phyloP scores from a whole-genome alignment of 1,139 yeast genomes.

The Candida glucosophila region DNA sequence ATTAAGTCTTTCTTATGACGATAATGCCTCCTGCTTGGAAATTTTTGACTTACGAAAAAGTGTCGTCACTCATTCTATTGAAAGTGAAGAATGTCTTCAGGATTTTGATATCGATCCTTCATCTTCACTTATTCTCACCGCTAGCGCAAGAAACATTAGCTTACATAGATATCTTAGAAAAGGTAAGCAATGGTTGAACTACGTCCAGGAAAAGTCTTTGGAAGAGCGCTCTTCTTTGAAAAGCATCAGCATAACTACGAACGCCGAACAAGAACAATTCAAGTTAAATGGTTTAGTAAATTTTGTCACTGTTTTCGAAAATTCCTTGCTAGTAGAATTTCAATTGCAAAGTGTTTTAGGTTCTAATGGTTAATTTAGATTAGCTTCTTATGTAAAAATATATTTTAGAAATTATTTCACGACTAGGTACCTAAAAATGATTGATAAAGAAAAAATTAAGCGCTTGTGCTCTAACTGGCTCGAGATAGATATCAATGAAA shows the following conservation, averaged over 20 bases:
- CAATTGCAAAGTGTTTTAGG: conserved; percentile 4
- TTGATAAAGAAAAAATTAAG: no score
- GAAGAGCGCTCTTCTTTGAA: conserved; percentile 5
- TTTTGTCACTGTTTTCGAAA: conserved; percentile 7
- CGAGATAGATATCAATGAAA: conserved; percentile 39
- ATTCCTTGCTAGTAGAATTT: conserved; percentile 8
- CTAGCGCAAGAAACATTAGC: conserved; percentile 10
- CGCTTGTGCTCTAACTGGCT: conserved; percentile 42
- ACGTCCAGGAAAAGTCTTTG: conserved; percentile 2
- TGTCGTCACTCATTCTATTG: conserved; percentile 18
- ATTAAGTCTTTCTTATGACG: conserved; percentile 8
- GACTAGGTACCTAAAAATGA: no score
- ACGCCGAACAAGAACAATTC: conserved; percentile 7
- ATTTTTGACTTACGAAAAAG: conserved; percentile 54
- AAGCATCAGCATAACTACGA: conserved; percentile 5
- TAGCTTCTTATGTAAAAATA: background rate
- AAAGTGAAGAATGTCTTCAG: conserved; percentile 9
- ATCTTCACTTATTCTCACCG: conserved; percentile 27
- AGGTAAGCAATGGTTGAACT: conserved; percentile 31
- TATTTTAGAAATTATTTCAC: no score
- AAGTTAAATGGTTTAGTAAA: conserved; percentile 5
- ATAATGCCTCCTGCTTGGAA: conserved; percentile 17
- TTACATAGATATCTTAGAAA: conserved; percentile 36
- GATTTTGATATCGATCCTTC: conserved; percentile 40
- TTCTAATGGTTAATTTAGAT: conserved; percentile 1